A percentile compares a stretch with the other conserved stretches of the same genome.
Conservation (phyloP, 2,329 filamentous ascomycete species). For the Spiromastix sp. region DNA sequence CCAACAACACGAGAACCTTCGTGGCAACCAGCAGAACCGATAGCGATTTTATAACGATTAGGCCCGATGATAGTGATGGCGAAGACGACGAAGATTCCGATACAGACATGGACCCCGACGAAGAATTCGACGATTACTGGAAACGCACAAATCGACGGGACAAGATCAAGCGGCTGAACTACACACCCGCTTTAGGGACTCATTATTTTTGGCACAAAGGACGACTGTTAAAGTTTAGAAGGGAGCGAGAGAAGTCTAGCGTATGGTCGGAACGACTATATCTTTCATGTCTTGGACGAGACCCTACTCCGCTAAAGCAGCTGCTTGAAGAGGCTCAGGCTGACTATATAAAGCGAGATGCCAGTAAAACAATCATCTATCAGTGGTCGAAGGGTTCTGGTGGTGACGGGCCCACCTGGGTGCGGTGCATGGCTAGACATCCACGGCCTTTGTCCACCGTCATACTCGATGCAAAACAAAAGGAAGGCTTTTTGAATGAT, state of each 20-base stretch:
- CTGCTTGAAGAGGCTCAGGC: conserved; percentile 27
- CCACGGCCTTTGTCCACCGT: conserved; percentile 46
- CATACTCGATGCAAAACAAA: conserved; percentile 41
- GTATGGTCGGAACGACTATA: conserved; percentile 18
- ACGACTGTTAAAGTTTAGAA: conserved; percentile 36
- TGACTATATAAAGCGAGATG: conserved; percentile 25
- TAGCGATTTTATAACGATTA: conserved; percentile 19
- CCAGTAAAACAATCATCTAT: conserved; percentile 28
- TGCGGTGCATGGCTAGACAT: conserved; percentile 32
- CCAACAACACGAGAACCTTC: conserved; percentile 49
- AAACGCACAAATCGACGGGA: conserved; percentile 28
- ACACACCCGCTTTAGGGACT: conserved; percentile 57
- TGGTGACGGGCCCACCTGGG: conserved; percentile 18
- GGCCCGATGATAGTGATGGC: conserved; percentile 17
- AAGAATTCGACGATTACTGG: conserved; percentile 31
- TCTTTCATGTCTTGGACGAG: conserved; percentile 26
- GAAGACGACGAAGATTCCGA: conserved; percentile 35
- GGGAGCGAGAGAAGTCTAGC: conserved; percentile 19
- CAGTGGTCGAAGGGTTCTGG: conserved; percentile 18
- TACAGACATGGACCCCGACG: conserved; percentile 22
- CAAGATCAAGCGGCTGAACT: conserved; percentile 32
- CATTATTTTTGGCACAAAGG: conserved; percentile 60
- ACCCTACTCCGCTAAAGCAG: conserved; percentile 23
- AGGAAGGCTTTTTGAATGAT: conserved; percentile 40
- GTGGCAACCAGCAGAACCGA: conserved; percentile 54